A percentile compares a stretch with the other conserved stretches of the same genome.
Evolutionary conservation across 495 filamentous ascomycete genomes (phyloP).

Genomic region (Xanthoparmelia taractica): DNA sequence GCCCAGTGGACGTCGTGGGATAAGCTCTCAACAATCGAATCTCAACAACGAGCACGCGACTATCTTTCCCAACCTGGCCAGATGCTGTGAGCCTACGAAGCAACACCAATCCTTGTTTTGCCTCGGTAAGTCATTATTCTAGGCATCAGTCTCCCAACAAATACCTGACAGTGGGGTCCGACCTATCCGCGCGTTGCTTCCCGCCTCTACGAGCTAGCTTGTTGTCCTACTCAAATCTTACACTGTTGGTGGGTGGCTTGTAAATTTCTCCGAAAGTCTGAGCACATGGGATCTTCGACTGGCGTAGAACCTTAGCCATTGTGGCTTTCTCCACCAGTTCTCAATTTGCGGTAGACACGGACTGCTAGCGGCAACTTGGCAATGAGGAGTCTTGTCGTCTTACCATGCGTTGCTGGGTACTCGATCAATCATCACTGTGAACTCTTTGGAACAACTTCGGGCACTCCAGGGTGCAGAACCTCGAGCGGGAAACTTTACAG

Average conservation of each 20-base stretch:
- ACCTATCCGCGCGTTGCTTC: neutral
- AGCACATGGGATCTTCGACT: no score
- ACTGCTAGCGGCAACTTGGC: neutral
- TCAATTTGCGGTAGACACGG: neutral
- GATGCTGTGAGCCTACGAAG: no score
- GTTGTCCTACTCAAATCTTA: neutral
- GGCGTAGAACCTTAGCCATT: neutral
- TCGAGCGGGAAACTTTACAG: neutral
- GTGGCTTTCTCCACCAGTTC: neutral
- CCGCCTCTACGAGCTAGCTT: neutral
- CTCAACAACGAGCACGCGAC: neutral
- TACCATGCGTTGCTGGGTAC: neutral
- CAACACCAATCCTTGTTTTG: neutral
- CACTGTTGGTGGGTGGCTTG: no score
- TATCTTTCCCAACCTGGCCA: no score
- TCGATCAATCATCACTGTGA: neutral
- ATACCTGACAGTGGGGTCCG: neutral
- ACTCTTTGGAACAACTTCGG: no score
- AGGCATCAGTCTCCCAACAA: slow-evolving; percentile 2
- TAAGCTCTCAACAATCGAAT: no score
- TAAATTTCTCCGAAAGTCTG: neutral
- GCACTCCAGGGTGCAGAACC: no score
- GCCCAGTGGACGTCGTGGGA: no score
- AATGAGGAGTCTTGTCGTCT: neutral
- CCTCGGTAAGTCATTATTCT: neutral